phyloP scores from a whole-genome alignment of 306 rosid species.

The Abrus pulchellus region DNA sequence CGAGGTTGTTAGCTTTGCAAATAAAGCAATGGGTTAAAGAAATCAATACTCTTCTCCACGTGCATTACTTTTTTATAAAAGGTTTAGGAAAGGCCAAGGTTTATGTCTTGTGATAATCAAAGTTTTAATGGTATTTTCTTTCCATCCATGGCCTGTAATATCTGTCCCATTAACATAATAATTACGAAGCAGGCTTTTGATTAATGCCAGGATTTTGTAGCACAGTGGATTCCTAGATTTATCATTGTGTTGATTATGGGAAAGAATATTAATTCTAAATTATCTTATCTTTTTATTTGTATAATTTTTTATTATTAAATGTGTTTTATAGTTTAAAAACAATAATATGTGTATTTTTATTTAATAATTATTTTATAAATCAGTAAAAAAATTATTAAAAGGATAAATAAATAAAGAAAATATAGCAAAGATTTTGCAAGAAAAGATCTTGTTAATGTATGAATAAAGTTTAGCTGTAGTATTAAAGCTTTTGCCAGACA shows the following conservation, averaged over 20 bases:
- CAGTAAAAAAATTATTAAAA: too few species aligned
- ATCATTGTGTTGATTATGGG: slow-evolving; percentile 42
- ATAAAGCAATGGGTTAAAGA: slow-evolving; percentile 6
- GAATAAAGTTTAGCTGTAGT: too few species aligned
- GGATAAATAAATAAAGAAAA: too few species aligned
- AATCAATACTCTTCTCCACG: slow-evolving; percentile 32
- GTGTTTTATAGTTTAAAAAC: too few species aligned
- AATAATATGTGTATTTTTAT: too few species aligned
- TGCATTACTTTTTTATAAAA: slow-evolving; percentile 40
- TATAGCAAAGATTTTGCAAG: too few species aligned
- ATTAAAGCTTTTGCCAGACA: too few species aligned
- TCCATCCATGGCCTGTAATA: slow-evolving; percentile 53
- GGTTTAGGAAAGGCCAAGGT: slow-evolving; percentile 24
- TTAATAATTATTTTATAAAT: too few species aligned
- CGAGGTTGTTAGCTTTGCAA: slow-evolving; percentile 15
- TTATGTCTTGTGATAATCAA: slow-evolving; percentile 15
- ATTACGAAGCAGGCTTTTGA: slow-evolving; percentile 40
- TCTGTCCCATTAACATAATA: slow-evolving; percentile 48
- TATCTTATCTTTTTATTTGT: too few species aligned
- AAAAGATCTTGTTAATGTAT: too few species aligned
- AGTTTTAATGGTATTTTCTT: slow-evolving; percentile 40
- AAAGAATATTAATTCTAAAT: not conserved
- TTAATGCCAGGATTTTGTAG: slow-evolving; percentile 50
- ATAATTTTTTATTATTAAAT: too few species aligned
- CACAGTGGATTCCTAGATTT: slow-evolving; percentile 48